Base-by-base conservation (phyloP, 1,284 basidiomycete species). In the Cutaneotrichosporon sp. region DNA sequence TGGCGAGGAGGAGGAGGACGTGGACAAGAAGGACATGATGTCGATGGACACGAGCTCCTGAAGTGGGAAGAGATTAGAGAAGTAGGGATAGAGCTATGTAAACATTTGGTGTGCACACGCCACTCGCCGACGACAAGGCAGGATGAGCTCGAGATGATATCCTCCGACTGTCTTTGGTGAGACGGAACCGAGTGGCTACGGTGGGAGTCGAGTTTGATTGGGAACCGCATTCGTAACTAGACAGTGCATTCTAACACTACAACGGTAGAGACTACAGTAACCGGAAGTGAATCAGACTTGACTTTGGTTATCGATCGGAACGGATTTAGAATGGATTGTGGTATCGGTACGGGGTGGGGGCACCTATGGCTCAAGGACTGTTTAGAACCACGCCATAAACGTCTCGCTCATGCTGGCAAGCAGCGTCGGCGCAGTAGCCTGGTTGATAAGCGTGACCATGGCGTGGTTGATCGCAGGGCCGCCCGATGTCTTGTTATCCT, bases 311-410 rank as follows among this genome's bases (percentile, higher is more conserved):
- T n/a, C n/a, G n/a, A n/a, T n/a, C n/a, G n/a, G n/a, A n/a, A n/a
- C n/a, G n/a, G n/a, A n/a, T n/a, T n/a, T n/a, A n/a, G n/a, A n/a
- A n/a, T n/a, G n/a, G n/a, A n/a, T n/a, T n/a, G n/a, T n/a, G n/a
- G n/a, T n/a, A n/a, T n/a, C n/a, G n/a, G n/a, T n/a, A n/a, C n/a
- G n/a, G 35, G 11, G 7, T 17, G 10, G 7, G 10, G 11, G 10
- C 35, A 7, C 35, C 24, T 20, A 9, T 22, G 25, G 12, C 27
- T 42, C 33, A 16, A 17, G 14, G 31, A 8, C 14, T 12, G 39
- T n/a, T 51, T 77, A 92, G 76, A 88, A 90, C 88, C 88, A 92
- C 20, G 90, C 85, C 63, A 85, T 80, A 68, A 85, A 91, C 51
- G 81, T 79, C 74, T 90, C 89, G 35, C 83, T 81, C 56, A 57